phyloP scores from a whole-genome alignment of 2,329 filamentous ascomycete genomes.

The Colletotrichum caudatum region DNA sequence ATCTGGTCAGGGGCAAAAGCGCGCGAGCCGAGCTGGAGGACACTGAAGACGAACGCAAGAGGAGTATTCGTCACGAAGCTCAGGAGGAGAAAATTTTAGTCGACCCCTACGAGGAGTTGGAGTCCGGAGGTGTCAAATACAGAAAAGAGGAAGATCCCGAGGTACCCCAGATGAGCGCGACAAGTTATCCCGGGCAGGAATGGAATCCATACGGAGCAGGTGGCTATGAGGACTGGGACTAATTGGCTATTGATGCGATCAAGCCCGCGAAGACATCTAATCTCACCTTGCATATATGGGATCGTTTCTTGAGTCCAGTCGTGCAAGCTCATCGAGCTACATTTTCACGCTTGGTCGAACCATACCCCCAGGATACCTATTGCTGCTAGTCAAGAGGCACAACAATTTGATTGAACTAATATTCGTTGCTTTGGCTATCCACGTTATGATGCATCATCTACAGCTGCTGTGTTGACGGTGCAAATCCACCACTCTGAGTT shows the following conservation, averaged over 20 bases:
- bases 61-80: constrained; percentile 56
- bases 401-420: background rate
- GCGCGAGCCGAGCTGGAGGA: constrained; percentile 55
- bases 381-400: background rate
- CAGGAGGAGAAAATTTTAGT: constrained; percentile 68
- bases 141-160: constrained; percentile 57
- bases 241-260: background rate
- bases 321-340: background rate
- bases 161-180: constrained; percentile 71
- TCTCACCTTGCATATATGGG: background rate
- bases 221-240: constrained; percentile 40
- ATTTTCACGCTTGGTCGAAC: background rate
- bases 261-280: background rate
- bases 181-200: constrained; percentile 77
- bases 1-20: constrained; percentile 38
- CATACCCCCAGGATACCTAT: constrained; percentile 9
- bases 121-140: constrained; percentile 48
- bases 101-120: constrained; percentile 48
- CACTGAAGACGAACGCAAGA: constrained; percentile 59
- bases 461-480: background rate
- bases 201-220: constrained; percentile 68
- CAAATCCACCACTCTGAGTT: background rate
- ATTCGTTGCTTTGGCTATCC: background rate
- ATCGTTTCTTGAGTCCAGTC: background rate
- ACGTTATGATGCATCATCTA: background rate